Evolutionary conservation across 1,139 yeast genomes (phyloP), one percentile per base, ranked within the genome.

Genomic region (Lodderomyces margitis): DNA sequence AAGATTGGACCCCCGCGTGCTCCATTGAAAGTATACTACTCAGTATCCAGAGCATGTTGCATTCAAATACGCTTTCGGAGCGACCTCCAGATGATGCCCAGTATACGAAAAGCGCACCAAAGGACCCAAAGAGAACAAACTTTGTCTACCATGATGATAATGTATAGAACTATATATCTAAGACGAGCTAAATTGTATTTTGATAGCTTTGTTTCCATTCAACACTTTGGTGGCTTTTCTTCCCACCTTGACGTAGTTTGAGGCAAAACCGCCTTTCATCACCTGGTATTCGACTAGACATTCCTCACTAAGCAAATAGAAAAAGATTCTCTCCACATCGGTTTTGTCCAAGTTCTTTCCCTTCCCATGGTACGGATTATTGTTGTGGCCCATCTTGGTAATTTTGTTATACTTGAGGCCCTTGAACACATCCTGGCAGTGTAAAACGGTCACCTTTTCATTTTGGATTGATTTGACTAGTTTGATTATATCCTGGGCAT

Each of bases 371-470:
- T 66, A 76, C 17, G 74, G 75, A 36, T 74, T 69, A 15, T 56
- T 57, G 53, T 83, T 80, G 56, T 85, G 88, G 0, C 91, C 87
- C 42, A 78, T 67, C 33, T 70, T 73, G 7, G 75, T 66, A 43
- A 89, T 77, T 53, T 83, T 85, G 34, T 75, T 74, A 50, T 70
- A 68, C 48, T 74, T 80, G 1, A 89, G 77, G 0, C 98, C 98
- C 51, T 84, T 79, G 58, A 83, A 83, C 4, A 88, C 75, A 59
- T 89, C 96, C 49, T 87, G 91, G 57, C 94, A 84, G 52, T 88
- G 83, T 15, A 87, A 70, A 10, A 86, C 69, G 0, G 98, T 89
- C 2, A 89, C 89, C 41, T 79, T 77, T 23, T 75, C 78, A 15
- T 62, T 57, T 52, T 81, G 82, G 16, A 87, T 58, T 3, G 71